phyloP scores from a whole-genome alignment of 164 flowering plant species.

The Saururus chinensis region DNA sequence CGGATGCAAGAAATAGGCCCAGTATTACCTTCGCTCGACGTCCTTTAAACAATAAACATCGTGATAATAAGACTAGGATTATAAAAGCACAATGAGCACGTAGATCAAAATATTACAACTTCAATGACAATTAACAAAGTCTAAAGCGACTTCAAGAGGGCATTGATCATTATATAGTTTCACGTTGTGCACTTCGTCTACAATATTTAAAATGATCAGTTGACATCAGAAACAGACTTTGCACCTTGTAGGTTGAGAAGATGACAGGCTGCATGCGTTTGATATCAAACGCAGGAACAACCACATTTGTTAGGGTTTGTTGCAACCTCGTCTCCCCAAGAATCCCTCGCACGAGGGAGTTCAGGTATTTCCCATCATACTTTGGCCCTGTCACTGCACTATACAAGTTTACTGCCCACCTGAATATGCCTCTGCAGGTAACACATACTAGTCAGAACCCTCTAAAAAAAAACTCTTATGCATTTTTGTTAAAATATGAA shows the following conservation, averaged over 20 bases:
- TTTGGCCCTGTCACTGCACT: slow-evolving; percentile 10
- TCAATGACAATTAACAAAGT: too few relatives aligned
- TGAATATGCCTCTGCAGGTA: neutral
- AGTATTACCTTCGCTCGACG: too few relatives aligned
- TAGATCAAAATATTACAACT: too few relatives aligned
- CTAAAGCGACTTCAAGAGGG: too few relatives aligned
- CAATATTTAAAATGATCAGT: too few relatives aligned
- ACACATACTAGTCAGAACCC: neutral
- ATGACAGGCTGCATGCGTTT: slow-evolving; percentile 19
- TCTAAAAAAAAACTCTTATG: neutral
- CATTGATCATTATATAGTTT: too few relatives aligned
- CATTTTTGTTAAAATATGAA: too few relatives aligned
- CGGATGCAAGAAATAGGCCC: too few relatives aligned
- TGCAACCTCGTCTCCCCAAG: slow-evolving; percentile 10
- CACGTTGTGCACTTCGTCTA: too few relatives aligned
- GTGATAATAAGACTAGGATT: too few relatives aligned
- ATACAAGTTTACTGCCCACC: neutral
- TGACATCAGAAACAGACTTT: neutral
- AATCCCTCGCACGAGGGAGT: neutral
- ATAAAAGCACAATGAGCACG: too few relatives aligned
- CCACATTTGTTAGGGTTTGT: slow-evolving; percentile 13
- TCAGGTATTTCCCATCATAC: slow-evolving; percentile 14
- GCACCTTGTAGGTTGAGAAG: slow-evolving; percentile 19
- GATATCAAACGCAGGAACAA: slow-evolving; percentile 16
- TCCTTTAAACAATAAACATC: too few relatives aligned